A percentile compares a stretch with the other conserved stretches of the same genome.
Evolutionary conservation across 1,139 yeast species (phyloP).

Genomic region (Magnusiomyces ingens): DNA sequence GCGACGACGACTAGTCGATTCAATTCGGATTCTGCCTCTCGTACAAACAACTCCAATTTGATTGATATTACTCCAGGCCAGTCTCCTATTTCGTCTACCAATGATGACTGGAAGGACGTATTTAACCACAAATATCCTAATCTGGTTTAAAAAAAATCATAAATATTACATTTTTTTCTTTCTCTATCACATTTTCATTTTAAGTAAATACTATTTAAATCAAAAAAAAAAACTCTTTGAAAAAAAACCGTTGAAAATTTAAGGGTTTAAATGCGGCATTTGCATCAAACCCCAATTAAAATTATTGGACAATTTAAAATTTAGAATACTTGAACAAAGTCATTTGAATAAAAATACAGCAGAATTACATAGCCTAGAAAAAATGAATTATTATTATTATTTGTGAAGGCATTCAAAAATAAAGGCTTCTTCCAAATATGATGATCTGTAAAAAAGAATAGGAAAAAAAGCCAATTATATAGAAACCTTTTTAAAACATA

Average conservation of each 20-base stretch:
- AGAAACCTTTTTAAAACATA: no score
- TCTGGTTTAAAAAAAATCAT: conserved; percentile 18
- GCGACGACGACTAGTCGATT: conserved; percentile 3
- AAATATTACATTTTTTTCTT: neutral
- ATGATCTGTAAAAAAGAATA: no score
- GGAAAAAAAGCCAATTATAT: no score
- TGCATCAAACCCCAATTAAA: neutral
- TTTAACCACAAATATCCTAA: conserved; percentile 31
- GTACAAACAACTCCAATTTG: neutral
- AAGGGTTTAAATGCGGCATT: neutral
- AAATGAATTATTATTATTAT: neutral
- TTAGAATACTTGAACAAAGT: no score
- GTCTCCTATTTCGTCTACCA: conserved; percentile 3
- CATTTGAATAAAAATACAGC: neutral
- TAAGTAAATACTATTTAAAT: neutral
- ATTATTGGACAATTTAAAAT: no score
- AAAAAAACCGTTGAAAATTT: neutral
- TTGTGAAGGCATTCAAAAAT: neutral
- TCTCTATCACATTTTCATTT: neutral
- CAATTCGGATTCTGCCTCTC: neutral
- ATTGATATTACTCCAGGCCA: conserved; percentile 5
- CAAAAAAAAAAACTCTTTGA: neutral
- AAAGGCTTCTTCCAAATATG: no score
- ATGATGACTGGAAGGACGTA: conserved; percentile 28
- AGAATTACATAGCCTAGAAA: neutral